Percentiles rank a stretch among this genome's conserved stretches.
phyloP scores from a whole-genome alignment of 2,329 filamentous ascomycete species.

The Mariannaea sp. region DNA sequence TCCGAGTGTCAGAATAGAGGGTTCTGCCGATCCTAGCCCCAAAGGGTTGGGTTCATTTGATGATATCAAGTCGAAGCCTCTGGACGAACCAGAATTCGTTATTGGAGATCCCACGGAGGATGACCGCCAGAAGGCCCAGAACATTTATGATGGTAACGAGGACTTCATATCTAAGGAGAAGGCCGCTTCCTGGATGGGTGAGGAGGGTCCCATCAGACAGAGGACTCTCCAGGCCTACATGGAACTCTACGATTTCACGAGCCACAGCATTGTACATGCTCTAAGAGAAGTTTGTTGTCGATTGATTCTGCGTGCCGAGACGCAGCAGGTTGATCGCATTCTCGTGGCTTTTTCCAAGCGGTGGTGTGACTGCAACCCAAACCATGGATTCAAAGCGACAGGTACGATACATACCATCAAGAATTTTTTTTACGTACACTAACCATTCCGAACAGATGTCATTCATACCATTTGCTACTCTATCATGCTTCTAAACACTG shows the following conservation, averaged over 20 bases:
- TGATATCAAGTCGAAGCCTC: constrained; percentile 46
- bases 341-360: constrained; percentile 84
- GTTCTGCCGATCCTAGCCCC: constrained; percentile 45
- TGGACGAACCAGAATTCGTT: constrained; percentile 63
- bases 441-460: constrained; percentile 66
- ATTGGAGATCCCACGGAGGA: constrained; percentile 66
- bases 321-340: constrained; percentile 95
- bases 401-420: constrained; percentile 59
- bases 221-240: constrained; percentile 78
- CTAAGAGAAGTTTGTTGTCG: constrained; percentile 82
- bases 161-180: constrained; percentile 78
- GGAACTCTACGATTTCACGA: constrained; percentile 85
- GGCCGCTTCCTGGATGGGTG: constrained; percentile 88
- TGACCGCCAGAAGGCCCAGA: constrained; percentile 77
- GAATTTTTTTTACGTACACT: constrained; percentile 35
- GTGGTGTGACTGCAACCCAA: constrained; percentile 93
- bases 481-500: constrained; percentile 91
- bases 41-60: constrained; percentile 42
- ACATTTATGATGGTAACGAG: constrained; percentile 84
- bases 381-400: constrained; percentile 87
- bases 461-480: constrained; percentile 98
- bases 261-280: constrained; percentile 77
- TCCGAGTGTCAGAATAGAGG: constrained; percentile 53
- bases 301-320: constrained; percentile 85
- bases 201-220: constrained; percentile 65